Evolutionary conservation across 306 rosid species (phyloP).

Genomic region (Prinsepia uniflora): DNA sequence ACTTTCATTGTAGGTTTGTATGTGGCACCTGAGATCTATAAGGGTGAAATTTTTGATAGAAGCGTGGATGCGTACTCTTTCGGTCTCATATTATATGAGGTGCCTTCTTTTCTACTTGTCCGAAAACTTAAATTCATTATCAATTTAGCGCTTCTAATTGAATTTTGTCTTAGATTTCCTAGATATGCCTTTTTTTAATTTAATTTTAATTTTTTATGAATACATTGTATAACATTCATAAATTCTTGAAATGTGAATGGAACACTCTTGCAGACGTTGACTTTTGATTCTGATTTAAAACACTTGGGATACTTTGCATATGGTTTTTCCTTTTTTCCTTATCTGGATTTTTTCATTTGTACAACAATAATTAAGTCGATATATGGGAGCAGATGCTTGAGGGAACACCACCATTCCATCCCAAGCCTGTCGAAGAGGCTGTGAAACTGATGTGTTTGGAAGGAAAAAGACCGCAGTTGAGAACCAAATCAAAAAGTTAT

Average conservation of each 20-base stretch:
- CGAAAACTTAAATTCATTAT: slow-evolving; percentile 20
- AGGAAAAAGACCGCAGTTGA: slow-evolving; percentile 73
- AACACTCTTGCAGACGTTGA: background rate
- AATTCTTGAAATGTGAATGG: background rate
- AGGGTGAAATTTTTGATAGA: slow-evolving; percentile 68
- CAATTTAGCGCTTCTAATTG: background rate
- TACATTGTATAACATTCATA: background rate
- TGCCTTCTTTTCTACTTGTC: slow-evolving; percentile 25
- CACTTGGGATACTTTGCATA: background rate
- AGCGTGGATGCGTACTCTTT: slow-evolving; percentile 85
- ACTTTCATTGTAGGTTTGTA: slow-evolving; percentile 57
- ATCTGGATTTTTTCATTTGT: background rate
- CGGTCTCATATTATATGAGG: slow-evolving; percentile 91
- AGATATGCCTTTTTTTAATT: background rate
- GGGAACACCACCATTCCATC: slow-evolving; percentile 72
- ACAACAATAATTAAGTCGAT: background rate
- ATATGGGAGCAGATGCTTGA: slow-evolving; percentile 68
- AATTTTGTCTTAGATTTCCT: slow-evolving; percentile 8
- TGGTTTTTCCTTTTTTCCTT: slow-evolving; percentile 1
- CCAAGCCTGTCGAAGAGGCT: slow-evolving; percentile 67
- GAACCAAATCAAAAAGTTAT: slow-evolving; percentile 70
- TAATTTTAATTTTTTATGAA: background rate
- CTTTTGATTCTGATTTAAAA: slow-evolving; percentile 4
- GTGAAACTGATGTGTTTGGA: slow-evolving; percentile 60
- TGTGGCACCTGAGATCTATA: slow-evolving; percentile 88